Base-by-base conservation (phyloP, 1,139 yeast species). In the Insectozyma bohioensis region DNA sequence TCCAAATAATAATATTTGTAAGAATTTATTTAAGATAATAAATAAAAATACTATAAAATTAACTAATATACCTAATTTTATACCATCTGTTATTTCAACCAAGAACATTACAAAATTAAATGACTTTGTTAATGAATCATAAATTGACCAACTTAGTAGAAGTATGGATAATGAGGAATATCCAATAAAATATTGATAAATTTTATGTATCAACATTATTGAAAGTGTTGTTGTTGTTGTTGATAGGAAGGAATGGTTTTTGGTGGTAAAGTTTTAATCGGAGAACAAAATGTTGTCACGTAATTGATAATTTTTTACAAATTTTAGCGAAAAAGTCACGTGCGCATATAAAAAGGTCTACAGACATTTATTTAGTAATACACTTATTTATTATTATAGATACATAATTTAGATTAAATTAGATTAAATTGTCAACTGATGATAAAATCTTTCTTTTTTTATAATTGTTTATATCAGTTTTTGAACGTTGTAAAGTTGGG, bases 1-100 rank as follows among this genome's bases (percentile, higher is more conserved):
- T 1, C 96, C 96, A 62, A 88, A 88, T 29, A 88, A 54, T 1
- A 80, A 4, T 32, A 56, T 37, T 42, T 77, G 80, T 1, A 77
- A 44, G 5, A 62, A 16, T 39, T 68, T 66, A 5, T 76, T 80
- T 3, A 68, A 31, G 6, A 69, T 41, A 4, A 68, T 43, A 29
- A 67, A 48, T 25, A 63, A 54, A 28, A 76, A 52, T 11, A 72
- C 48, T 6, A 63, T 43, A 20, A 50, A 49, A 37, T 65, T 66
- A 30, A 66, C 42, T 8, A 64, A 37, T 7, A 62, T 55, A 5
- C 59, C 61, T 17, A 66, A 41, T 31, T 61, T 61, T 29, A 52
- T 40, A 4, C 69, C 70, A 28, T 60, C 66, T 4, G 71, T 61
- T 36, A 66, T 39, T 26, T 60, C 61, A 20, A 58, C 50, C 14